Conservation (phyloP, 257 asterid species). For the Solanum etuberosum region DNA sequence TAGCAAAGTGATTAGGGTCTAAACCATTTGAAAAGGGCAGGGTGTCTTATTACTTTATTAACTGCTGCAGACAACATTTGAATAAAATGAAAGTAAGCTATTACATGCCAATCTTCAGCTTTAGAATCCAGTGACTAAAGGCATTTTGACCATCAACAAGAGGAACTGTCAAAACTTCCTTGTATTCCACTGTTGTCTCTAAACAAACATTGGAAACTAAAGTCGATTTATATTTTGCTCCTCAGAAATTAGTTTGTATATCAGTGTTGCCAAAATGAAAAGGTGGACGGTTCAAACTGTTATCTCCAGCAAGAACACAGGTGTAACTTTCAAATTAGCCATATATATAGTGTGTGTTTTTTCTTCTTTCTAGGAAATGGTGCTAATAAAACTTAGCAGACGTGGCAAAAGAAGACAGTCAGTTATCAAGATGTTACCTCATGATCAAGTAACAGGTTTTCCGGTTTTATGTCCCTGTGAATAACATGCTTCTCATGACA, state of each 20-base stretch:
- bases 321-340: no score
- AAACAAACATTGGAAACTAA: background rate
- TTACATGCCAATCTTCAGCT: background rate
- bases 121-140: background rate
- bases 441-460: constrained; percentile 86
- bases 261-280: background rate
- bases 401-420: background rate
- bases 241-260: background rate
- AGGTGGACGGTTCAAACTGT: background rate
- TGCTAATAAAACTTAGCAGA: no score
- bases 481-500: constrained; percentile 91
- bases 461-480: constrained; percentile 99
- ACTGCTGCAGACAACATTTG: background rate
- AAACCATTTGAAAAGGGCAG: background rate
- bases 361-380: no score
- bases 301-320: background rate
- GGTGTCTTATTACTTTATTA: background rate
- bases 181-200: background rate
- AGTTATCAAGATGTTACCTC: constrained; percentile 41
- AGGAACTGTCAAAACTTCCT: background rate
- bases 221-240: background rate
- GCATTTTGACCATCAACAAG: background rate
- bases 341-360: no score
- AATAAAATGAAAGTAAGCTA: background rate
- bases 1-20: background rate